Evolutionary conservation across 2,329 filamentous ascomycete genomes (phyloP).

Genomic region (Plectosphaerella sp.): DNA sequence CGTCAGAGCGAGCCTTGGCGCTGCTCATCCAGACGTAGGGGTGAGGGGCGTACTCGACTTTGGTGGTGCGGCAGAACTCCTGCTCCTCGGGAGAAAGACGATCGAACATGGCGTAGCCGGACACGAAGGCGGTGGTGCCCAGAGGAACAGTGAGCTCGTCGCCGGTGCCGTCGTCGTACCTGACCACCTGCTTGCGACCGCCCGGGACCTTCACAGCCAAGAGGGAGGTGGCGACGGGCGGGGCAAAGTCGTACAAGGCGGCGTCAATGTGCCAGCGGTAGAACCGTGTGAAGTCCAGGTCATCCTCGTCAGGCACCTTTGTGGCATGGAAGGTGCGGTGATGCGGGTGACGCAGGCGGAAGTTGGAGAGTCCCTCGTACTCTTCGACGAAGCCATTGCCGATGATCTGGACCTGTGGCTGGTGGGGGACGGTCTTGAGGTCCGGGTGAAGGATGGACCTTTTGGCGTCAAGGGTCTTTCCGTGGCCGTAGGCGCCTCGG

Average conservation of each 20-base stretch:
- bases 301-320: slow-evolving; percentile 49
- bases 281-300: slow-evolving; percentile 50
- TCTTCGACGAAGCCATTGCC: slow-evolving; percentile 66
- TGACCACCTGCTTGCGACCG: slow-evolving; percentile 60
- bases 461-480: slow-evolving; percentile 64
- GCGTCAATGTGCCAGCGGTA: slow-evolving; percentile 82
- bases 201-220: slow-evolving; percentile 69
- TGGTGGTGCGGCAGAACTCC: slow-evolving; percentile 61
- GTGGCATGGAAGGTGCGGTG: slow-evolving; percentile 72
- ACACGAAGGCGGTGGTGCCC: slow-evolving; percentile 73
- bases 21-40: slow-evolving; percentile 79
- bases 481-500: slow-evolving; percentile 66
- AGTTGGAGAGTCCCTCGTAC: slow-evolving; percentile 67
- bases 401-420: slow-evolving; percentile 72
- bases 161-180: slow-evolving; percentile 68
- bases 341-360: slow-evolving; percentile 69
- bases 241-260: slow-evolving; percentile 70
- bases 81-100: slow-evolving; percentile 61
- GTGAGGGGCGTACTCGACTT: slow-evolving; percentile 71
- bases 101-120: slow-evolving; percentile 67
- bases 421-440: slow-evolving; percentile 74
- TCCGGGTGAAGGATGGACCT: slow-evolving; percentile 70
- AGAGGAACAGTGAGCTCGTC: slow-evolving; percentile 66
- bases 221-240: slow-evolving; percentile 67
- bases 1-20: slow-evolving; percentile 62